Base-by-base conservation (phyloP, 2,329 filamentous ascomycete species). In the Helminthosporium solani region DNA sequence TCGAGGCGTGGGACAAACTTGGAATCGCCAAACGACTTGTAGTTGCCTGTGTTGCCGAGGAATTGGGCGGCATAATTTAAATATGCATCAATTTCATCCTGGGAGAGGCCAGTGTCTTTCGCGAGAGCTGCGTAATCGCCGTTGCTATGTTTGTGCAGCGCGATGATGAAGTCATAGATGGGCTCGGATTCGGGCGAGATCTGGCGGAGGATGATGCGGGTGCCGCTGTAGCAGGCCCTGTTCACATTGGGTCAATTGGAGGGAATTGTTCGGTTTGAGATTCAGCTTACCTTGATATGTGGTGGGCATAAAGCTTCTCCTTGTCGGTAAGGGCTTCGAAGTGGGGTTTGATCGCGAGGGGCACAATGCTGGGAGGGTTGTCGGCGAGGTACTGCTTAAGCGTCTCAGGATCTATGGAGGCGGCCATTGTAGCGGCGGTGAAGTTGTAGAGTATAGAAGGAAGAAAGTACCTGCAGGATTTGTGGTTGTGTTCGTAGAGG, bases 261-360 rank as follows among this genome's bases (percentile, higher is more conserved):
- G 11, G 21, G 12, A 9, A 25, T 2, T 23, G 15, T 11, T n/a
- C 2, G 15, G 23, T 9, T 11, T 59, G 20, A 57, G 46, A 9
- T 31, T 5, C 21, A 20, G 12, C 57, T 42, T 62, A 72, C 70
- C 69, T 47, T 30, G 69, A 72, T 49, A 72, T 62, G 44, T 70
- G 90, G 73, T 96, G 91, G 54, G 91, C 88, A 78, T 96, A 96
- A 66, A 87, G 85, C 76, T 92, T 90, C 75, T 95, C 83, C 67
- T 87, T 78, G 61, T 88, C 82, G 42, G 74, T 79, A 50, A 94
- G 72, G 28, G 84, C 83, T 44, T 92, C 87, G 62, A 97, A 99
- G 73, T 97, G 92, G 67, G 90, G 88, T 74, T 90, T 90, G 69
- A 97, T 94, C 69, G 90, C 86, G 40, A 99, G 82, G 38, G 86